Evolutionary conservation across 2,329 filamentous ascomycete species (phyloP).

Genomic region (Tolypocladium ophioglossoides): DNA sequence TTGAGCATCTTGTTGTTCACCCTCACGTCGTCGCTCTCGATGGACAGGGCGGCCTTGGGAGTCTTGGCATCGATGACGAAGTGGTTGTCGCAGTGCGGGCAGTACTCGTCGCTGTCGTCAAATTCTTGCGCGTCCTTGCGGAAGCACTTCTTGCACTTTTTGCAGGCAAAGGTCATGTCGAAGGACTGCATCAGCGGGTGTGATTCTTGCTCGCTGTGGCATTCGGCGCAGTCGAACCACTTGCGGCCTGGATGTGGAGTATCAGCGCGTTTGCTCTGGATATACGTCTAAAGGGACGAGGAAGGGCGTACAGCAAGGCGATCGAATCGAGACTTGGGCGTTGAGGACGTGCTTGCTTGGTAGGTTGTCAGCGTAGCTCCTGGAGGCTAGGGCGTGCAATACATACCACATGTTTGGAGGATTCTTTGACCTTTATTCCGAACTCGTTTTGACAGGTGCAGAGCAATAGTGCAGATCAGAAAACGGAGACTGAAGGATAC

Average conservation of each 20-base stretch:
- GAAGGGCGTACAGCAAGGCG: conserved; percentile 70
- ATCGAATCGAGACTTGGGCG: conserved; percentile 91
- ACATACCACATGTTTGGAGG: conserved; percentile 26
- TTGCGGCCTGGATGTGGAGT: conserved; percentile 54
- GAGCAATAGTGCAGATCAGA: neutral
- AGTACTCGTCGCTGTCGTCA: conserved; percentile 96
- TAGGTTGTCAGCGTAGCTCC: neutral
- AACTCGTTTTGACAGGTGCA: neutral
- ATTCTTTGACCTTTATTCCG: neutral
- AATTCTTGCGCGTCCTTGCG: conserved; percentile 87
- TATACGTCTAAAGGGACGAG: neutral
- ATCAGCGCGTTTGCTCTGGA: neutral
- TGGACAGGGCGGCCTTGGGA: conserved; percentile 69
- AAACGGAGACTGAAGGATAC: neutral
- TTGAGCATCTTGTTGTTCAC: conserved; percentile 85
- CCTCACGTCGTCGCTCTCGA: conserved; percentile 85
- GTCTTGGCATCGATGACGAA: conserved; percentile 85
- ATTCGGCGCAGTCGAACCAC: conserved; percentile 98
- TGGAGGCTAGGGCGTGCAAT: neutral
- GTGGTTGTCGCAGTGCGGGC: conserved; percentile 98
- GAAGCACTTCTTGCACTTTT: conserved; percentile 98
- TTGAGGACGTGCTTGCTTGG: conserved; percentile 94
- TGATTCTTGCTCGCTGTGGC: conserved; percentile 70
- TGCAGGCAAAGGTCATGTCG: conserved; percentile 95
- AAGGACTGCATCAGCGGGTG: conserved; percentile 66